Evolutionary conservation across 139 green algal genomes (phyloP).

Genomic region (Chlamydomonas sphaeroides): DNA sequence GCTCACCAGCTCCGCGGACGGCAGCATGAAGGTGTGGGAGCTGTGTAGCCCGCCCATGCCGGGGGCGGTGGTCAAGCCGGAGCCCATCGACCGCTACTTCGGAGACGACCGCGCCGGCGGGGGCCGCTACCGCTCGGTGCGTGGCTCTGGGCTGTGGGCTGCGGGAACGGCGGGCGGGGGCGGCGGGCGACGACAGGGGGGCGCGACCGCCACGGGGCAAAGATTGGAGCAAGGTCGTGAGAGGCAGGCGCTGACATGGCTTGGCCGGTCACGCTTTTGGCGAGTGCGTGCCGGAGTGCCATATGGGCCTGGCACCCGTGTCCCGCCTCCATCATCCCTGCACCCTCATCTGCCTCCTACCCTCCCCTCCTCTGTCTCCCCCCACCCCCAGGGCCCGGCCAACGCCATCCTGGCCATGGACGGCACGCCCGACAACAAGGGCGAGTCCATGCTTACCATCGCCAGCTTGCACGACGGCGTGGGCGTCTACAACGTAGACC

Average conservation of each 20-base stretch:
- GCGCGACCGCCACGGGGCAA: too few species aligned
- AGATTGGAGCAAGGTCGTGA: too few species aligned
- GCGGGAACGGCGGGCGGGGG: too few species aligned
- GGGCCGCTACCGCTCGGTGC: constrained; percentile 29
- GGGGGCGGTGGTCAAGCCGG: constrained; percentile 38
- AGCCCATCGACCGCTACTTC: constrained; percentile 41
- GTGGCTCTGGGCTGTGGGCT: too few species aligned
- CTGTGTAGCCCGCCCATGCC: constrained; percentile 34
- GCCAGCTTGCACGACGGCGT: constrained; percentile 4
- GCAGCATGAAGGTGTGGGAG: constrained; percentile 55
- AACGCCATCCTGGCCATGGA: constrained; percentile 40
- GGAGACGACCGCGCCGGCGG: not conserved
- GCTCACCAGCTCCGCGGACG: constrained; percentile 45
- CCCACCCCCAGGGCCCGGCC: not conserved
- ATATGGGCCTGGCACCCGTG: too few species aligned
- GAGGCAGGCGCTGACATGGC: too few species aligned
- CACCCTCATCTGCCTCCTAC: not conserved
- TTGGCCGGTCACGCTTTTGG: too few species aligned
- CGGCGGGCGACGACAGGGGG: too few species aligned
- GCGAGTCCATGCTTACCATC: constrained; percentile 30
- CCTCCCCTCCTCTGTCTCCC: too few species aligned
- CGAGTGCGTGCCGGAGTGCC: too few species aligned
- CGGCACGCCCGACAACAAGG: constrained; percentile 31
- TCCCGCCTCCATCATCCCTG: too few species aligned
- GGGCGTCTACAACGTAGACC: constrained; percentile 31